Evolutionary conservation across 768 basidiomycete species (phyloP), one percentile per base, ranked within the genome.

Genomic region (Rhodosporidiobolus odoratus): DNA sequence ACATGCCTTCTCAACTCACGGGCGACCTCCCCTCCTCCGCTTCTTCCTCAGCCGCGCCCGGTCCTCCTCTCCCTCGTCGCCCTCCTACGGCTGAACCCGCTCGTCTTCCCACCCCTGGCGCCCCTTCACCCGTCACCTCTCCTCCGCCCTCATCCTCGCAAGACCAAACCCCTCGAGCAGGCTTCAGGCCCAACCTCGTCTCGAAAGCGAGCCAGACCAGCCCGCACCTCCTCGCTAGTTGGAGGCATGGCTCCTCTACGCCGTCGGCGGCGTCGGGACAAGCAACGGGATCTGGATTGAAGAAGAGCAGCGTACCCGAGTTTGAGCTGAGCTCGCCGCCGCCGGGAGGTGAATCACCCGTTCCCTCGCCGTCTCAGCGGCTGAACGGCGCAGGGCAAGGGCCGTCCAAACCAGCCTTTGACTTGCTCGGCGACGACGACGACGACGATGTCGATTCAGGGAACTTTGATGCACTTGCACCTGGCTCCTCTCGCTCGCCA

Each of bases 171-270:
- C 12, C 32, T 16, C 21, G 23, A 12, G 32, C 13, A 35, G 23
- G 60, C 58, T 35, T 30, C 53, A 70, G 66, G 50, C 71, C 71
- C 4, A 52, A 66, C 3, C 63, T 76, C 52, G 75, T 77, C 54
- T 68, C 64, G 27, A 64, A 74, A 54, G 69, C 41, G 10, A 73
- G 71, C 30, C 76, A 77, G 68, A 77, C 76, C 4, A 73, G 71
- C 25, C 76, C 76, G 37, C 57, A 63, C 61, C 68, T 76, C 3
- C 66, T 77, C 43, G 72, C 69, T 21, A 37, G 43, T 9, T 77
- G 75, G 75, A 41, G 62, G 37, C 40, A 58, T 54, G 59, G 65
- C 21, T 45, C 64, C 15, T 47, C 65, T 27, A 48, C 61, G 21
- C 30, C 65, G 12, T 0, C 34, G 25, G 10, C 60, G 34, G 27